Evolutionary conservation across 495 filamentous ascomycete species (phyloP), one percentile per base, ranked within the genome.

Genomic region (Neurospora sp.): DNA sequence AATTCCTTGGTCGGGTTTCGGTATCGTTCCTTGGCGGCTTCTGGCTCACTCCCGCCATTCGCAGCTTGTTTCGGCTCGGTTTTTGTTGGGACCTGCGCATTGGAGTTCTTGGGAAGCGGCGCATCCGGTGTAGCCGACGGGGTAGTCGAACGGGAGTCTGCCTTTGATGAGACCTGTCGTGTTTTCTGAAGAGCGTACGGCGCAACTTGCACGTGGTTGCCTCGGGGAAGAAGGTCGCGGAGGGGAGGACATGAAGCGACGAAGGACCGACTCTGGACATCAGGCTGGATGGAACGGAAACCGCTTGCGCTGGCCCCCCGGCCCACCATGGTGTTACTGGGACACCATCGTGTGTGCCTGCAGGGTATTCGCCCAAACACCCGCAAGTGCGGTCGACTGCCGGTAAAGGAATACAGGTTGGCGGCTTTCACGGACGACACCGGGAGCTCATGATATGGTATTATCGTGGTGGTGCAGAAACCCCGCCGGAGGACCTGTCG

Each of bases 331-430:
- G 74, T 76, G 85, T 83, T 85, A 88, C 83, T 83, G 84, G 66
- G 78, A 70, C 68, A 79, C 82, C 87, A 88, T 88, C 27, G 69
- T 71, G 74, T 73, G 75, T 71, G 74, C 77, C 81, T 84, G 79
- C 73, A 79, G 74, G 81, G 83, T 87, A 87, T 87, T 83, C 82
- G 81, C 79, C 82, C 81, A 78, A 83, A 80, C 78, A 83, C 84
- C 84, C 85, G 86, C 84, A 79, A 82, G 70, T 81, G 85, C 82
- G 86, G 83, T 78, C 76, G 80, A 73, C 72, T 75, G 69, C 77
- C 66, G 40, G 75, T 61, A 74, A 77, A 78, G 76, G 80, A 77
- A 85, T 79, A 84, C 83, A 85, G 84, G 76, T 77, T 86, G 82
- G 75, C 79, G 76, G 75, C 70, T 77, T 78, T 79, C 61, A 81